Base-by-base conservation (phyloP, 352 stramenopile species). In the Peronospora farinosa region DNA sequence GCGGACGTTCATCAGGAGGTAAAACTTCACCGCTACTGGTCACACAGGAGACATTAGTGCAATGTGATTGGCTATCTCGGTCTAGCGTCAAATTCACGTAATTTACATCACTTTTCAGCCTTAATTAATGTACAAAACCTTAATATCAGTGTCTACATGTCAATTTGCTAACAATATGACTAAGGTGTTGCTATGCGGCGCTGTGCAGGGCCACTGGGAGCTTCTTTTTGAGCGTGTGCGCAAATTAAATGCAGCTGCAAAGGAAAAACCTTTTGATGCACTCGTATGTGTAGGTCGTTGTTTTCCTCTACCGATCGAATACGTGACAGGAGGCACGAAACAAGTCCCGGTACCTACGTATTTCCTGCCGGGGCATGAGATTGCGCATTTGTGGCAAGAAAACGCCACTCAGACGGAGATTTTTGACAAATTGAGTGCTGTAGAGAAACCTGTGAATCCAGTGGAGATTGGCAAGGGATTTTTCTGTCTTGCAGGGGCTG, bases 141-240 rank as follows among this genome's bases (percentile, higher is more conserved):
- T 4, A 27, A 5, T 27, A n/a, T n/a, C n/a, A n/a, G n/a, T n/a
- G n/a, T n/a, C n/a, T 27, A 21, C 3, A 21, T 21, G 1, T 21
- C 3, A 21, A 21, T 21, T 3, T 21, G 19, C 19, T 21, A 21
- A 21, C 21, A 57, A 46, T 17, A 92, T 92, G 81, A 65, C 73
- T 28, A 89, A 90, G 58, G 47, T 92, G 12, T 52, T 92, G 72
- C 69, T 92, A 2, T 83, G 81, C 47, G 81, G 81, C 0, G 68
- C 74, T 12, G 74, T 88, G 33, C 53, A 75, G 33, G 69, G 61
- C 32, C 60, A 79, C 11, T 92, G 81, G 81, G 41, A 71, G 44
- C 45, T 74, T 46, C 59, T 92, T 3, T 84, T 84, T 30, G 73
- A 88, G 46, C 81, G 81, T 51, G 72, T 69, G 40, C 60, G 74